These are phyloP conservation scores for Cyclotella choctawhatcheeana DNA, from an alignment of 108 stramenopile genomes.

Conservation along the genomic window DNA sequence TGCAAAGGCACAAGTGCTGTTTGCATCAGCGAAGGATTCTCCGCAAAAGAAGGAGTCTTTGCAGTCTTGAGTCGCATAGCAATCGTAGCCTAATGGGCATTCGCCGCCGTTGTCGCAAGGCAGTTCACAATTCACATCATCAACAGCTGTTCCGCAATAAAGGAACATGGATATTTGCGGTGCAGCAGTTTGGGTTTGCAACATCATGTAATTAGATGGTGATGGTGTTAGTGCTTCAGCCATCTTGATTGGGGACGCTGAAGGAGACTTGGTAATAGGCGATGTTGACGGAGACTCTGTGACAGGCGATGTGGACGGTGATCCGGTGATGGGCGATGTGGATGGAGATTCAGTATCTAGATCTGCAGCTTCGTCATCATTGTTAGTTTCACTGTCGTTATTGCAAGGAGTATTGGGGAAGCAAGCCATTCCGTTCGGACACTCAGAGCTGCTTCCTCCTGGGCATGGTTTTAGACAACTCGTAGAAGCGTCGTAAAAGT, in stretches of 20 bases:
- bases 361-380: background rate
- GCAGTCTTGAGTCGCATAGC: constrained; percentile 49
- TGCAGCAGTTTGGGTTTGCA: constrained; percentile 21
- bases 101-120: constrained; percentile 44
- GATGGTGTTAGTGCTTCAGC: constrained; percentile 54
- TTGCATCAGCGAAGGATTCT: constrained; percentile 38
- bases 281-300: background rate
- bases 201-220: constrained; percentile 71
- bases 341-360: background rate
- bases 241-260: constrained; percentile 14
- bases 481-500: constrained; percentile 52
- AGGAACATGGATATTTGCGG: constrained; percentile 45
- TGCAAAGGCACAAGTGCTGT: constrained; percentile 35
- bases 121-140: constrained; percentile 42
- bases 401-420: constrained; percentile 57
- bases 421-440: constrained; percentile 46
- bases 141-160: constrained; percentile 45
- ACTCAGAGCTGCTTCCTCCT: constrained; percentile 25
- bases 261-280: constrained; percentile 1
- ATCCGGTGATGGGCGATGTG: background rate
- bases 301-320: background rate
- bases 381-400: background rate
- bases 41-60: constrained; percentile 49
- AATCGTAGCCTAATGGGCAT: constrained; percentile 44
- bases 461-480: constrained; percentile 50